Evolutionary conservation across 495 filamentous ascomycete genomes (phyloP).

Genomic region (Arthonia radiata): DNA sequence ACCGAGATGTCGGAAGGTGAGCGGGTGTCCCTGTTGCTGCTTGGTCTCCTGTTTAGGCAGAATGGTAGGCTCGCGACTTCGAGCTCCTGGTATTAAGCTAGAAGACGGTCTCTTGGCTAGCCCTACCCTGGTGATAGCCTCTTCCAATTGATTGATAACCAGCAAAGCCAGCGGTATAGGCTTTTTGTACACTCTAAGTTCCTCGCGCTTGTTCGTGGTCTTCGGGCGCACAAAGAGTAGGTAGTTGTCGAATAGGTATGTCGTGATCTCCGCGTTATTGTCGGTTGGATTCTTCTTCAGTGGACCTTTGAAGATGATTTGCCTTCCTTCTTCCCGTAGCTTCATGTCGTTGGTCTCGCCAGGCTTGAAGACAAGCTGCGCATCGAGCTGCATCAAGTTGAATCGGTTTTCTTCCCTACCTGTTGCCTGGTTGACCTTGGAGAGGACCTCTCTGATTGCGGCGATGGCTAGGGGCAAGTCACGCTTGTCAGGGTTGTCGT

Average conservation of each 20-base stretch:
- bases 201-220: conserved; percentile 73
- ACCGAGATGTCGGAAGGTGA: conserved; percentile 96
- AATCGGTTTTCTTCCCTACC: conserved; percentile 96
- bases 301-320: conserved; percentile 74
- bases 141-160: conserved; percentile 89
- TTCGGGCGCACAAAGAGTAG: conserved; percentile 75
- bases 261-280: conserved; percentile 57
- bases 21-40: conserved; percentile 62
- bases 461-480: conserved; percentile 74
- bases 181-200: conserved; percentile 80
- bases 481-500: conserved; percentile 65
- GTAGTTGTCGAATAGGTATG: conserved; percentile 90
- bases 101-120: conserved; percentile 72
- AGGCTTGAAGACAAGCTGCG: conserved; percentile 64
- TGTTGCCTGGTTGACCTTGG: conserved; percentile 75
- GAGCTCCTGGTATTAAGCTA: conserved; percentile 54
- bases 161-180: conserved; percentile 89
- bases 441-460: conserved; percentile 66
- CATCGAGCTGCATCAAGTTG: conserved; percentile 75
- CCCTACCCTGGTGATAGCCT: conserved; percentile 60
- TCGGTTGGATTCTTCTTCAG: conserved; percentile 82
- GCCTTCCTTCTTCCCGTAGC: conserved; percentile 76
- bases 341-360: conserved; percentile 84
- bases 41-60: conserved; percentile 15
- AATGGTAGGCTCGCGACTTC: conserved; percentile 15